Base-by-base conservation (phyloP, 208 protist species). In the Acanthamoeba sp. region DNA sequence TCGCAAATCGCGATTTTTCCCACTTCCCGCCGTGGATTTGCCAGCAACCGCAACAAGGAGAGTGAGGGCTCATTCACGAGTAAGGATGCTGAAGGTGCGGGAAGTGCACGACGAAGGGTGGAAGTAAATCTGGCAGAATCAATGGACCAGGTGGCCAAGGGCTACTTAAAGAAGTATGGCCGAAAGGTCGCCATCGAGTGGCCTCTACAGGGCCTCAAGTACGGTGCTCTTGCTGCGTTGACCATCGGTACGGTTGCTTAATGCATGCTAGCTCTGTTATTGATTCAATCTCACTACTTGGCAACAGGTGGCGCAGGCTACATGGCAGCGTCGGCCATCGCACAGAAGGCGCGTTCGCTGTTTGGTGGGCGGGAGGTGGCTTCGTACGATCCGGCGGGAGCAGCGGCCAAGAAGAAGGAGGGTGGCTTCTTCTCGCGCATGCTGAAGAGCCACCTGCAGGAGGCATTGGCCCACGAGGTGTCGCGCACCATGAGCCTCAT, bases 331-430 rank as follows among this genome's bases (percentile, higher is more conserved):
- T 87, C 78, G 45, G 78, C 78, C 10, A 7, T 38, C 29, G 78
- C 34, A 22, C 78, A 87, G 48, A 87, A 87, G 78, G 78, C 78
- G 78, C 78, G 78, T 24, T 87, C 78, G 40, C 78, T 87, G 48
- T 87, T 87, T 24, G 78, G 78, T n/a, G 78, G 78, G n/a, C 40
- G 48, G 29, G 78, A 87, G 45, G 45, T 87, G n/a, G 38, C 48
- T 29, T 34, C 78, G n/a, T 87, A 87, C 45, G 78, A 87, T 40
- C 45, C 78, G 2, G 45, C 78, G 4, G 48, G 45, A 40, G 55
- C 55, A 12, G 55, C 55, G 27, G 40, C 78, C 40, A 52, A 87
- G n/a, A 87, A 87, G 78, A 87, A 87, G 48, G 42, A 87, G 48
- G 78, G 42, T 9, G 45, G 45, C 45, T 87, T 87, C 78, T 87